Evolutionary conservation across 176 grass and related monocot genomes (phyloP).

Genomic region (Thalia dealbata): DNA sequence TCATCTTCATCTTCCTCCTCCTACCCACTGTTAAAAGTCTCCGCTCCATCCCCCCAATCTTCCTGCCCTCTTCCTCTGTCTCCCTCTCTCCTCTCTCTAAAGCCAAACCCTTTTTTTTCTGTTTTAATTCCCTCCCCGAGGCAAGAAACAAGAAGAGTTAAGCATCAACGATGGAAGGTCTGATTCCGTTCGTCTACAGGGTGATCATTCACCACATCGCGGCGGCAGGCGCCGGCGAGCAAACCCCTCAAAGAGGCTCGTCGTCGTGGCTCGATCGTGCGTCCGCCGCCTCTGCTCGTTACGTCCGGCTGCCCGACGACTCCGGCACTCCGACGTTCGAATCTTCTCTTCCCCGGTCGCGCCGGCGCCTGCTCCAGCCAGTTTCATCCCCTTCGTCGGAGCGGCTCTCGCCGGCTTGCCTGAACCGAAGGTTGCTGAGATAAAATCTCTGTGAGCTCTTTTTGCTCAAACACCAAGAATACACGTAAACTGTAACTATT

Average conservation of each 20-base stretch:
- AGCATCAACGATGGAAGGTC: not conserved
- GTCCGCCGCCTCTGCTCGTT: not conserved
- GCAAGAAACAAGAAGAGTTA: too few relatives aligned
- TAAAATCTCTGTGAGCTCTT: not conserved
- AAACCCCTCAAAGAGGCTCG: not conserved
- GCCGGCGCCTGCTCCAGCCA: not conserved
- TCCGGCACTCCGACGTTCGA: not conserved
- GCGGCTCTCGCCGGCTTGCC: not conserved
- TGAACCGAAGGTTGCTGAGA: not conserved
- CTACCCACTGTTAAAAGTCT: not conserved
- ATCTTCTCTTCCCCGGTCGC: not conserved
- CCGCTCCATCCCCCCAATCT: not conserved
- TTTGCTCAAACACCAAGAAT: too few relatives aligned
- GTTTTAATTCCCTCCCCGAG: too few relatives aligned
- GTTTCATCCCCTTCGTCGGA: not conserved
- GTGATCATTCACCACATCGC: conserved; percentile 45
- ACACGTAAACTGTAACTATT: too few relatives aligned
- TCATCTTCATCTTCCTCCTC: too few relatives aligned
- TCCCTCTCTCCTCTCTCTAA: too few relatives aligned
- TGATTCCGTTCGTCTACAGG: conserved; percentile 84
- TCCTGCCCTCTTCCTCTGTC: not conserved
- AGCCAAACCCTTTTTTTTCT: too few relatives aligned
- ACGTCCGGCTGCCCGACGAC: conserved; percentile 1
- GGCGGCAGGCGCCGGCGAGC: not conserved
- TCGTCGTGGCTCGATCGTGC: conserved; percentile 1